A percentile compares a stretch with the other conserved stretches of the same genome.
Evolutionary conservation across 352 stramenopile species (phyloP).

Genomic region (Phytophthora pinifolia): DNA sequence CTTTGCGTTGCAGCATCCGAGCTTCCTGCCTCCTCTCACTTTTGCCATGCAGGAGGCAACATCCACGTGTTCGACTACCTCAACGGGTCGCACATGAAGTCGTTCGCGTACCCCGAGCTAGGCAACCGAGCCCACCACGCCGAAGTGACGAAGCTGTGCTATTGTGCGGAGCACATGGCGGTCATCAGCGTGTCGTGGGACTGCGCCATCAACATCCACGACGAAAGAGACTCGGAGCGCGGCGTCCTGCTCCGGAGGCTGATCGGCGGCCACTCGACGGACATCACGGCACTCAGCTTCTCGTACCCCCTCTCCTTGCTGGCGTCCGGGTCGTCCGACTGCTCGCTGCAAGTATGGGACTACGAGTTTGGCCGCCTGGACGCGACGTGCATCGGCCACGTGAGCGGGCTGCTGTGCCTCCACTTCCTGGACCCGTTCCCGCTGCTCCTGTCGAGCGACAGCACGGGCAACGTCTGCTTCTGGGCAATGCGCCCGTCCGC

Average conservation of each 20-base stretch:
- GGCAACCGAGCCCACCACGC: conserved; percentile 65
- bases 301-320: conserved; percentile 77
- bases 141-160: conserved; percentile 79
- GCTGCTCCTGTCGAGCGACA: conserved; percentile 68
- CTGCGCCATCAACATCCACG: conserved; percentile 79
- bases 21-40: too few relatives aligned
- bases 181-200: conserved; percentile 86
- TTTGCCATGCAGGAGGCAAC: conserved; percentile 41
- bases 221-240: conserved; percentile 81
- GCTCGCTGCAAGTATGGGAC: conserved; percentile 79
- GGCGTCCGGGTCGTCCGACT: conserved; percentile 70
- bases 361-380: conserved; percentile 88
- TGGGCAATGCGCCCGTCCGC: conserved; percentile 70
- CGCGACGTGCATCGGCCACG: conserved; percentile 70
- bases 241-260: conserved; percentile 77
- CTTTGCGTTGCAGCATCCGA: too few relatives aligned
- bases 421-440: conserved; percentile 77
- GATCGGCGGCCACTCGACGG: conserved; percentile 62
- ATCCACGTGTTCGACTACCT: conserved; percentile 88
- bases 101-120: conserved; percentile 68
- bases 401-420: conserved; percentile 63
- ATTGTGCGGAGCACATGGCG: conserved; percentile 84
- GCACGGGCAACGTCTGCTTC: conserved; percentile 70
- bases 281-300: conserved; percentile 82
- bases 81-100: conserved; percentile 88